These are phyloP conservation scores for Asterella californica DNA, from an alignment of 225 moss, liverwort and hornwort species.

Conservation along the genomic window DNA sequence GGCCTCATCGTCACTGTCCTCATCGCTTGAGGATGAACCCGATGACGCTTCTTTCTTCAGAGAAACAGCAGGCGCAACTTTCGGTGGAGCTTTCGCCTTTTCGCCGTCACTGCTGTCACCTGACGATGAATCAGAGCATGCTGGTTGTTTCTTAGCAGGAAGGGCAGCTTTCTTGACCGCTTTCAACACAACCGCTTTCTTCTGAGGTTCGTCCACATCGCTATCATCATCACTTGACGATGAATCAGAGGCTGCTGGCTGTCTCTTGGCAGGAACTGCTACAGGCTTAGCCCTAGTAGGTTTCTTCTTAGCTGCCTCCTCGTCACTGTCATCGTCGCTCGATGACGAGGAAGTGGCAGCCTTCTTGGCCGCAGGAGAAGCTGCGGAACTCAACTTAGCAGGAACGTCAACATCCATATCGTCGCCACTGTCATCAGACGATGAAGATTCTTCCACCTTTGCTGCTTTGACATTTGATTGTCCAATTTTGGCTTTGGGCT, in stretches of 20 bases:
- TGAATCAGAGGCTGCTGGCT: slow-evolving; percentile 4
- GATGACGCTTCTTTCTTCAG: neutral
- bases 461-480: neutral
- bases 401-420: slow-evolving; percentile 12
- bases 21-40: slow-evolving; percentile 18
- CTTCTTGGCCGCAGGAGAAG: neutral
- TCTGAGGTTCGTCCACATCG: slow-evolving; percentile 2
- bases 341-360: neutral
- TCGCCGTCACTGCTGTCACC: slow-evolving; percentile 17
- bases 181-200: neutral
- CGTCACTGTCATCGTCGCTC: neutral
- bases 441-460: slow-evolving; percentile 1
- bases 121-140: slow-evolving; percentile 7
- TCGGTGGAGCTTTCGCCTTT: neutral
- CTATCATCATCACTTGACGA: slow-evolving; percentile 17
- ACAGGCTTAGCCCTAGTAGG: neutral
- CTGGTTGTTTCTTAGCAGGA: neutral
- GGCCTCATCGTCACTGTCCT: slow-evolving; percentile 14
- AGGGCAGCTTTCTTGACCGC: neutral
- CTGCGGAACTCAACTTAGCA: neutral
- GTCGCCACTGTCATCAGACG: slow-evolving; percentile 11
- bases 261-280: neutral
- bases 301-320: neutral
- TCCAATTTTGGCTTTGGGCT: neutral
- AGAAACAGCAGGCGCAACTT: neutral